phyloP scores from a whole-genome alignment of 208 protist species.

The Leishmania turanica region DNA sequence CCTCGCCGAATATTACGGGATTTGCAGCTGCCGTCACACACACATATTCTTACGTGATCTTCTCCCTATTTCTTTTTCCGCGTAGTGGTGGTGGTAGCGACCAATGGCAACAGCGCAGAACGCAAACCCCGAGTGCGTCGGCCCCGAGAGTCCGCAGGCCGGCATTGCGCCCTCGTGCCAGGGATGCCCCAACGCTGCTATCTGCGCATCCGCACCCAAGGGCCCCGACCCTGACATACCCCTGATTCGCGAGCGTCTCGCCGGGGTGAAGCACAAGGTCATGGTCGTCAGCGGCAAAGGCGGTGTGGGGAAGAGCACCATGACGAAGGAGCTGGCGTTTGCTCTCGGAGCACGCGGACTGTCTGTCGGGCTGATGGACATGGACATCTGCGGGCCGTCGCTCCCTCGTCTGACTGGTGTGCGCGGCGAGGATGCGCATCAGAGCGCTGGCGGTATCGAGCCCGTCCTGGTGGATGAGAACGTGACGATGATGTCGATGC shows the following conservation, averaged over 20 bases:
- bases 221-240: constrained; percentile 93
- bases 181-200: constrained; percentile 98
- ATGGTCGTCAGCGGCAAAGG: constrained; percentile 94
- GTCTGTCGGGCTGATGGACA: constrained; percentile 98
- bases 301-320: constrained; percentile 95
- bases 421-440: constrained; percentile 92
- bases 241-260: constrained; percentile 79
- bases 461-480: constrained; percentile 92
- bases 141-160: constrained; percentile 91
- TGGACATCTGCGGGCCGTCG: constrained; percentile 99
- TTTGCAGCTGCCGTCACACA: background rate
- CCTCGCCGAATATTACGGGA: background rate
- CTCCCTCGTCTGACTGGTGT: constrained; percentile 86
- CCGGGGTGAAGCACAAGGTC: constrained; percentile 83
- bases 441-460: constrained; percentile 92
- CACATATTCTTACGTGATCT: background rate
- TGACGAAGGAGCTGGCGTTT: constrained; percentile 93
- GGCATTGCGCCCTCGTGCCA: constrained; percentile 96
- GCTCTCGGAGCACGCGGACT: constrained; percentile 67
- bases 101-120: constrained; percentile 22
- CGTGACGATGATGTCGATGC: constrained; percentile 97
- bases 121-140: constrained; percentile 92
- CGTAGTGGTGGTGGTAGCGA: background rate
- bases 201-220: constrained; percentile 95
- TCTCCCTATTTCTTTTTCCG: background rate